Conservation (phyloP, 371 early-diverging fungal species). For the Mortierella sp. region DNA sequence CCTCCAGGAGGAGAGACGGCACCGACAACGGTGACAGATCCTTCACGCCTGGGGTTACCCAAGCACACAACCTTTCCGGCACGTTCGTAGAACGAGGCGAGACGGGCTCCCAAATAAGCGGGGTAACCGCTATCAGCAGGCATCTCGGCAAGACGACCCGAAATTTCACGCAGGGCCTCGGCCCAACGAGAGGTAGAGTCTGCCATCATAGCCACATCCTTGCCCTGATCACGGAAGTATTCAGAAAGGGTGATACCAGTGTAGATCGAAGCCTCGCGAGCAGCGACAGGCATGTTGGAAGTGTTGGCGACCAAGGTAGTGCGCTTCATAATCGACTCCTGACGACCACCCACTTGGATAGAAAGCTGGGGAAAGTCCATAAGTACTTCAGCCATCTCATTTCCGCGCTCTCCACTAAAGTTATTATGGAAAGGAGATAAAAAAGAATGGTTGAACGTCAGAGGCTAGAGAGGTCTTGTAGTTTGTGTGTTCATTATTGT, state of each 20-base stretch:
- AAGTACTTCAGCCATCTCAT: conserved; percentile 99
- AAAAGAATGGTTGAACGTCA: not conserved
- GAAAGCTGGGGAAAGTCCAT: conserved; percentile 99
- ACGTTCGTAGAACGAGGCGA: conserved; percentile 99
- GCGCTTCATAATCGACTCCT: conserved; percentile 99
- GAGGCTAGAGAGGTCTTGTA: not conserved
- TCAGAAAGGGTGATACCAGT: conserved; percentile 99
- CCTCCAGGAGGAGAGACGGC: conserved; percentile 99
- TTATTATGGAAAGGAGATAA: conserved; percentile 6
- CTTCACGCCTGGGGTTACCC: conserved; percentile 95
- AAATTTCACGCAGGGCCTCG: conserved; percentile 99
- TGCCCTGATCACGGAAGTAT: conserved; percentile 99
- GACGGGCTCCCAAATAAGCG: conserved; percentile 99
- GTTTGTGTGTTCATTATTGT: not conserved
- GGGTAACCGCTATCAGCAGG: conserved; percentile 99
- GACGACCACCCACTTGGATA: conserved; percentile 90
- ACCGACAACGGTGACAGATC: conserved; percentile 99
- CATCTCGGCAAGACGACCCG: conserved; percentile 99
- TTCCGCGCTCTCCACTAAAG: conserved; percentile 98
- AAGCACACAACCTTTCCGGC: conserved; percentile 98
- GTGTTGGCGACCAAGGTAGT: conserved; percentile 99
- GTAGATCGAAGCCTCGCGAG: conserved; percentile 99
- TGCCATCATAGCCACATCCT: conserved; percentile 99
- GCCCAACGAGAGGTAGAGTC: conserved; percentile 99
- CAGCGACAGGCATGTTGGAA: conserved; percentile 99